Percentiles rank a stretch among this genome's conserved stretches.
phyloP scores from a whole-genome alignment of 2,329 filamentous ascomycete species.

The Aureobasidium sp. region DNA sequence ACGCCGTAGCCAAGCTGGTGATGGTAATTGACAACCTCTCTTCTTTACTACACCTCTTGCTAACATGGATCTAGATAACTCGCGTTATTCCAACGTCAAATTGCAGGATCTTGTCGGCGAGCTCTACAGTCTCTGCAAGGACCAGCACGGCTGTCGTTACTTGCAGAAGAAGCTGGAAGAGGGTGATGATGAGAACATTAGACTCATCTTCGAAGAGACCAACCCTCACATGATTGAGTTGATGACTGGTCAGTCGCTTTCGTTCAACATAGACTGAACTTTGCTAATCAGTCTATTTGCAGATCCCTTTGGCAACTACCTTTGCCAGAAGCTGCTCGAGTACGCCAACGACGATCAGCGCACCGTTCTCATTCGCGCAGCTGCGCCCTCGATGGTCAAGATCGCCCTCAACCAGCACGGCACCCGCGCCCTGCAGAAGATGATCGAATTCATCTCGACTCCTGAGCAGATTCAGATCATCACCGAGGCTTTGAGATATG shows the following conservation, averaged over 20 bases:
- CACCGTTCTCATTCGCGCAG: constrained; percentile 84
- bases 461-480: constrained; percentile 79
- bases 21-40: constrained; percentile 44
- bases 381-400: constrained; percentile 76
- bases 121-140: constrained; percentile 88
- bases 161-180: constrained; percentile 97
- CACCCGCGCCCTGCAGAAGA: constrained; percentile 93
- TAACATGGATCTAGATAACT: constrained; percentile 34
- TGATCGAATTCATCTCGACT: constrained; percentile 95
- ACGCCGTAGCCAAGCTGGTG: constrained; percentile 66
- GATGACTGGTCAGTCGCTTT: constrained; percentile 62
- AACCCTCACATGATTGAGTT: constrained; percentile 90
- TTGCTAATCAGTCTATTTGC: constrained; percentile 20
- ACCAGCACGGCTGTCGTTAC: constrained; percentile 95
- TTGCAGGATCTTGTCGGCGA: constrained; percentile 74
- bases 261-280: not conserved
- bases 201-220: constrained; percentile 91
- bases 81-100: constrained; percentile 75
- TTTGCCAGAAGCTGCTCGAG: constrained; percentile 96
- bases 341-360: constrained; percentile 93
- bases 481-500: constrained; percentile 71
- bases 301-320: constrained; percentile 97
- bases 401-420: constrained; percentile 97
- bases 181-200: constrained; percentile 70
- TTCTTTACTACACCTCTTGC: not conserved